Percentiles rank a stretch among this genome's conserved stretches.
Evolutionary conservation across 176 grass and related monocot genomes (phyloP).

Genomic region (Themeda triandra): DNA sequence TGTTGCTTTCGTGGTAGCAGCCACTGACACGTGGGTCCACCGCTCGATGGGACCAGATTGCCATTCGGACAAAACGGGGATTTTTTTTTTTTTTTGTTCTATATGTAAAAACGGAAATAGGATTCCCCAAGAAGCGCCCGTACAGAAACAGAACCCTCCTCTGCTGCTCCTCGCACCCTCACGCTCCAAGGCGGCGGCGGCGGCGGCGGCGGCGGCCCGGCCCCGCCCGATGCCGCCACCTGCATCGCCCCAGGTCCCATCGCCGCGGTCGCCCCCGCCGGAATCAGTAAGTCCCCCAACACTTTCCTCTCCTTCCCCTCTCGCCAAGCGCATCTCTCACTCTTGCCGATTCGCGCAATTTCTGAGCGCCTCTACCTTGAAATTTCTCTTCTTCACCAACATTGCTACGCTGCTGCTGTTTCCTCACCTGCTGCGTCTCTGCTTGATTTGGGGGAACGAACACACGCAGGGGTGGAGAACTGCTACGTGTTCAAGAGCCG

Average conservation of each 20-base stretch:
- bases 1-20: too few species aligned
- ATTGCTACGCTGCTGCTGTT: not conserved
- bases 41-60: not conserved
- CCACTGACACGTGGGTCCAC: not conserved
- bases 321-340: not conserved
- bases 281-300: not conserved
- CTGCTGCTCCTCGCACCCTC: not conserved
- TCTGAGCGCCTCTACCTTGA: not conserved
- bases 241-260: not conserved
- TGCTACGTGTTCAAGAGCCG: conserved; percentile 97
- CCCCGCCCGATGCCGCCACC: not conserved
- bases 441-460: conserved; percentile 3
- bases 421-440: conserved; percentile 6
- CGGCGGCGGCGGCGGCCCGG: not conserved
- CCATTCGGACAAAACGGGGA: not conserved
- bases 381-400: not conserved
- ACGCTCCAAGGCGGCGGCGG: not conserved
- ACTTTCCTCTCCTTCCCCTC: not conserved
- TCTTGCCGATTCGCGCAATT: not conserved
- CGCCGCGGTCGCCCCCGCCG: not conserved
- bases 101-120: not conserved
- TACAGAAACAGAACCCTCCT: not conserved
- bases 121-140: not conserved
- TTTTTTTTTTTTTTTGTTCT: not conserved
- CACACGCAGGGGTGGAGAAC: conserved; percentile 69